These are phyloP conservation scores for Dunaliella sp. DNA, from an alignment of 139 green algal genomes.

Conservation along the genomic window DNA sequence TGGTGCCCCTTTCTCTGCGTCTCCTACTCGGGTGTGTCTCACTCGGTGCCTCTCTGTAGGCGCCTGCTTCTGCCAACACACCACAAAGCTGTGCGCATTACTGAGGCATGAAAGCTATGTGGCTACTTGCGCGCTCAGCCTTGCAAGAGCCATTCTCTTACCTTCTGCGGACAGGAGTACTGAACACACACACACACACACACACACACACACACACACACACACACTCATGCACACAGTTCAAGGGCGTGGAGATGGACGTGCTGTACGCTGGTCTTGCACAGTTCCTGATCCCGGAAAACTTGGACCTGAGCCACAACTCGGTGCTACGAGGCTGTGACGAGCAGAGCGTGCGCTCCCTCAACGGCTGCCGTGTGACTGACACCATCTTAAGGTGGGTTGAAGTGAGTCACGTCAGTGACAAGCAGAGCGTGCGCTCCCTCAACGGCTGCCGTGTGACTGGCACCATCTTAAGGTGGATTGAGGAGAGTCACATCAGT, in stretches of 20 bases:
- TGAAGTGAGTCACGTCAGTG: too few species aligned
- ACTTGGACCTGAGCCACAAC: constrained; percentile 70
- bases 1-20: too few species aligned
- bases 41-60: too few species aligned
- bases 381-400: constrained; percentile 75
- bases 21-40: too few species aligned
- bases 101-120: too few species aligned
- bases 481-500: constrained; percentile 8
- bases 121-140: too few species aligned
- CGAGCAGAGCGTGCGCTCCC: constrained; percentile 74
- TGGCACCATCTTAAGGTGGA: constrained; percentile 75
- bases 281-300: constrained; percentile 58
- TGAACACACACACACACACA: neutral
- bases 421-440: constrained; percentile 79
- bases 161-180: too few species aligned
- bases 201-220: neutral
- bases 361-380: constrained; percentile 91
- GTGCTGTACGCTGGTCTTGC: constrained; percentile 85
- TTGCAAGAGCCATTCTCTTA: too few species aligned
- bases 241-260: constrained; percentile 88
- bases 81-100: too few species aligned
- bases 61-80: too few species aligned
- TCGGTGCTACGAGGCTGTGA: constrained; percentile 83
- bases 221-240: constrained; percentile 46
- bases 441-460: constrained; percentile 91